Conservation (phyloP, 225 moss, liverwort and hornwort genomes). For the Pseudoscleropodium purum region DNA sequence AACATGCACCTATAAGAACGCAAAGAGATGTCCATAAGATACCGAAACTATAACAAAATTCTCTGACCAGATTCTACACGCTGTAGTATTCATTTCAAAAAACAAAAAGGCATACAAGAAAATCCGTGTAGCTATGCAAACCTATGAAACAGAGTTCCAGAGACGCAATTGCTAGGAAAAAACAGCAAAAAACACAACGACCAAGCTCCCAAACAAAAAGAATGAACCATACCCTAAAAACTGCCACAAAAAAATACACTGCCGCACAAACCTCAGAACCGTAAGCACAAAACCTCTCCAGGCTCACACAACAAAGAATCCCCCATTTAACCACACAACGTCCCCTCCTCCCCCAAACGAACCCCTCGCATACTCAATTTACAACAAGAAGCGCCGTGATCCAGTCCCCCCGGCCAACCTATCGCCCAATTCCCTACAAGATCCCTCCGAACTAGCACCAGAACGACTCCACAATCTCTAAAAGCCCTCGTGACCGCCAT, state of each 20-base stretch:
- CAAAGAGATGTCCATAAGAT: background rate
- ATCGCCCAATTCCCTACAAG: background rate
- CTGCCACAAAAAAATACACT: background rate
- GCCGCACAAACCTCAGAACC: background rate
- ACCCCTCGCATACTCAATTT: background rate
- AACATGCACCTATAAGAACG: background rate
- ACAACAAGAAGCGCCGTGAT: background rate
- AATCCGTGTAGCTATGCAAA: background rate
- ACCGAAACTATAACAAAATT: background rate
- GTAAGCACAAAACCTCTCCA: background rate
- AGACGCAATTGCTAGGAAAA: background rate
- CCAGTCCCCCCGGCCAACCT: background rate
- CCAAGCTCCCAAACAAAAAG: background rate
- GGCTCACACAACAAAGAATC: background rate
- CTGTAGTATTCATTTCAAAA: background rate
- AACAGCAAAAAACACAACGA: background rate
- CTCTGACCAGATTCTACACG: background rate
- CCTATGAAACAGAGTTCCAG: background rate
- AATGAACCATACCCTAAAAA: conserved; percentile 10
- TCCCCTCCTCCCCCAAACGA: background rate
- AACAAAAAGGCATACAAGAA: background rate
- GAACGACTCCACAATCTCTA: background rate
- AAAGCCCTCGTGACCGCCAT: background rate
- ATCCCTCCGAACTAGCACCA: background rate
- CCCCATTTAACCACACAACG: background rate